A percentile compares a stretch with the other conserved stretches of the same genome.
Conservation (phyloP, 1,139 yeast genomes). For the Zhuliangozyma parablackwelliae region DNA sequence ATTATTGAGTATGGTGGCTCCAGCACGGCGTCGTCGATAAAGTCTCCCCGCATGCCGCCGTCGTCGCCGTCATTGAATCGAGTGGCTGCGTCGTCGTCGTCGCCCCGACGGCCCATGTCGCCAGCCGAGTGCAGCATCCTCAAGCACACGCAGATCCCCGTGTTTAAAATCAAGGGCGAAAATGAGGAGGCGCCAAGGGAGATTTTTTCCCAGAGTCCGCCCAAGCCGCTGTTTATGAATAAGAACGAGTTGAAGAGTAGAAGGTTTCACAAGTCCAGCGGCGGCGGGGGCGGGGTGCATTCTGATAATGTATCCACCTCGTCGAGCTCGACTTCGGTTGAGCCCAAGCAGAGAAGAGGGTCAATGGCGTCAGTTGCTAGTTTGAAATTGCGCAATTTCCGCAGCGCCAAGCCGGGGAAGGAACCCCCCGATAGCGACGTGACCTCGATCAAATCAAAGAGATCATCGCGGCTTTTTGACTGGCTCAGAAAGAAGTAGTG, state of each 20-base stretch:
- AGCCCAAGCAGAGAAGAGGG: background rate
- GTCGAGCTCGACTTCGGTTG: conserved; percentile 2
- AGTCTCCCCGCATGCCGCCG: background rate
- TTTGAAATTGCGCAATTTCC: no score
- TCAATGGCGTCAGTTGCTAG: background rate
- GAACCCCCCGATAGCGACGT: no score
- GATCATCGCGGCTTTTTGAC: conserved; percentile 10
- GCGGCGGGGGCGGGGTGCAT: background rate
- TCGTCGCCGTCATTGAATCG: background rate
- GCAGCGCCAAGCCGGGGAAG: no score
- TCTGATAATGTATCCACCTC: conserved; percentile 1
- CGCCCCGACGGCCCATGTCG: conserved; percentile 25
- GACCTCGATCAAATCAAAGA: conserved; percentile 2
- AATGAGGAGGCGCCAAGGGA: background rate
- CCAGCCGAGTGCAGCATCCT: conserved; percentile 27
- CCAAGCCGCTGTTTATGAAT: conserved; percentile 3
- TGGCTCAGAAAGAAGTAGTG: conserved; percentile 11
- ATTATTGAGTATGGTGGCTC: background rate
- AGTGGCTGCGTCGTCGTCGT: background rate
- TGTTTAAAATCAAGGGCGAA: conserved; percentile 11
- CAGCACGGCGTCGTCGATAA: background rate
- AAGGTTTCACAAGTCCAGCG: conserved; percentile 1
- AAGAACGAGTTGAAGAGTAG: conserved; percentile 1
- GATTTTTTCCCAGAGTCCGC: conserved; percentile 1
- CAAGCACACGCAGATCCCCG: conserved; percentile 27